These are phyloP conservation scores for Thyridium curvatum DNA, from an alignment of 2,329 filamentous ascomycete species.

Conservation along the genomic window DNA sequence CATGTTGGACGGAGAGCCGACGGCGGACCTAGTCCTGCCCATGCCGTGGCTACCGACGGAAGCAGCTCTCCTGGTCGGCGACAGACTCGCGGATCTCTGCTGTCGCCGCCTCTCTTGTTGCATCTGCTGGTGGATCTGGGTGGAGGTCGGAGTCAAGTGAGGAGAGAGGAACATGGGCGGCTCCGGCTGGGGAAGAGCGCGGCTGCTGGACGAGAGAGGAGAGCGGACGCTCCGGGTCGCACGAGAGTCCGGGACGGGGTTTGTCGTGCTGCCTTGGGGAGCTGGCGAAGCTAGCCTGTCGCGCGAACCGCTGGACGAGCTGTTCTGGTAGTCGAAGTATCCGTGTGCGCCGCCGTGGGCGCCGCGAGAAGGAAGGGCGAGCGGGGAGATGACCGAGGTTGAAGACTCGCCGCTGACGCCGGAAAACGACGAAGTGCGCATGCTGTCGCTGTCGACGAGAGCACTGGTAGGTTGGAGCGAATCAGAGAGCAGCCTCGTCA, in stretches of 20 bases:
- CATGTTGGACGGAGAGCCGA: conserved; percentile 13
- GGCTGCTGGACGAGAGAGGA: conserved; percentile 14
- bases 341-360: conserved; percentile 15
- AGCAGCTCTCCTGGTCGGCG: conserved; percentile 16
- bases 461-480: conserved; percentile 34
- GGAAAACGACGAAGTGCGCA: conserved; percentile 15
- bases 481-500: conserved; percentile 34
- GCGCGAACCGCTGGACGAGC: conserved; percentile 13
- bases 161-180: conserved; percentile 17
- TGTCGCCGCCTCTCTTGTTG: conserved; percentile 12
- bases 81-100: conserved; percentile 22
- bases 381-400: conserved; percentile 31
- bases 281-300: conserved; percentile 9
- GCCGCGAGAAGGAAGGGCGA: conserved; percentile 28
- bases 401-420: conserved; percentile 19
- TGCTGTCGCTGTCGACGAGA: conserved; percentile 23
- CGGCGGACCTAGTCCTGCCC: conserved; percentile 7
- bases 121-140: conserved; percentile 13
- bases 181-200: conserved; percentile 13
- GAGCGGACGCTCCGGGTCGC: conserved; percentile 10
- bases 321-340: conserved; percentile 26
- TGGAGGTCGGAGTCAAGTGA: conserved; percentile 13
- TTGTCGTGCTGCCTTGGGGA: conserved; percentile 8
- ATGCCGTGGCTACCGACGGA: conserved; percentile 1
- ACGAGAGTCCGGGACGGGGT: background rate